Evolutionary conservation across 148 eudicot species (phyloP).

Genomic region (Hydrangea macrophylla): DNA sequence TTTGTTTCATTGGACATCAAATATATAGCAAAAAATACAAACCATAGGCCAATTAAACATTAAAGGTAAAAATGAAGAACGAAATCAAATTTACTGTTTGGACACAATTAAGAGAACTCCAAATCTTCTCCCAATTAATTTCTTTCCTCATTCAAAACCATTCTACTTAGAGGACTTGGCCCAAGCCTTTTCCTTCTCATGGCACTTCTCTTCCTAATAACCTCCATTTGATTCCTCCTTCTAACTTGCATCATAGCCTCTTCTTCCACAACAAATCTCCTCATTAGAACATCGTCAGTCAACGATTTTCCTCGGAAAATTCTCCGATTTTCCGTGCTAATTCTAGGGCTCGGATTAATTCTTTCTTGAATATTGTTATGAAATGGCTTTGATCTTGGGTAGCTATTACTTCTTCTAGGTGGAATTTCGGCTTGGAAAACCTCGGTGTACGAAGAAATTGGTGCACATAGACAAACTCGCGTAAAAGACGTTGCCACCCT

Average conservation of each 20-base stretch:
- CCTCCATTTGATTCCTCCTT: conserved; percentile 73
- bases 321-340: conserved; percentile 60
- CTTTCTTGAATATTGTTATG: conserved; percentile 27
- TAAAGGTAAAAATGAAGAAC: not conserved
- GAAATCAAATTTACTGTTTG: not conserved
- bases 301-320: conserved; percentile 86
- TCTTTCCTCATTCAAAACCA: conserved; percentile 57
- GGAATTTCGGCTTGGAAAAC: conserved; percentile 62
- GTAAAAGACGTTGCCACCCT: conserved; percentile 79
- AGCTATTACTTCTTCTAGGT: conserved; percentile 78
- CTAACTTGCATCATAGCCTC: conserved; percentile 85
- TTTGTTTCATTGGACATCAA: not conserved
- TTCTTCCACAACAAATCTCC: conserved; percentile 85
- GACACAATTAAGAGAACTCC: not conserved
- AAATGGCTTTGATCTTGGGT: conserved; percentile 64
- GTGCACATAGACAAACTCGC: conserved; percentile 81
- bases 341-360: conserved; percentile 47
- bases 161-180: conserved; percentile 80
- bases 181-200: conserved; percentile 74
- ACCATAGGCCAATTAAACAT: not conserved
- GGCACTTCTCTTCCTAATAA: conserved; percentile 60
- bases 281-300: conserved; percentile 83
- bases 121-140: not conserved
- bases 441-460: conserved; percentile 82
- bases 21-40: conserved; percentile 3